phyloP scores from a whole-genome alignment of 176 grass and related monocot genomes.

The Musa schizocarpa region DNA sequence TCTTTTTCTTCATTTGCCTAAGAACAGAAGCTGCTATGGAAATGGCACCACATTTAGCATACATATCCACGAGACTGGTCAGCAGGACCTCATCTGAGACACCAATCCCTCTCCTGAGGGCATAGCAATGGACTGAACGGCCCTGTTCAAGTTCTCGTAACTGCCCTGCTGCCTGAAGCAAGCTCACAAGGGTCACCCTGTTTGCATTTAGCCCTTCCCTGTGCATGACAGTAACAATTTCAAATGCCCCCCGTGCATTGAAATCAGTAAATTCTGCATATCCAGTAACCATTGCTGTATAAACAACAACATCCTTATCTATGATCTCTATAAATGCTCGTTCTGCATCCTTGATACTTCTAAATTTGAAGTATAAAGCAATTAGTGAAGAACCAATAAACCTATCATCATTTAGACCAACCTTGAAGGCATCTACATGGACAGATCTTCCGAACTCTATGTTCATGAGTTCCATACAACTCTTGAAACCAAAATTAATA shows the following conservation, averaged over 20 bases:
- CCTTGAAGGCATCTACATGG: conserved; percentile 45
- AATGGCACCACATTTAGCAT: conserved; percentile 37
- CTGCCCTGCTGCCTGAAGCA: conserved; percentile 46
- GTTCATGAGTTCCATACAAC: conserved; percentile 35
- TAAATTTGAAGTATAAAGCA: conserved; percentile 42
- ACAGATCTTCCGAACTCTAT: conserved; percentile 30
- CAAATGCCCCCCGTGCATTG: conserved; percentile 28
- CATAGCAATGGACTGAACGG: conserved; percentile 41
- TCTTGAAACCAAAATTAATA: conserved; percentile 55
- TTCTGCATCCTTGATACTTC: conserved; percentile 23
- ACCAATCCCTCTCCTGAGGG: conserved; percentile 39
- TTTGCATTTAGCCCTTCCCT: conserved; percentile 37
- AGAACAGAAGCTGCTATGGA: conserved; percentile 29
- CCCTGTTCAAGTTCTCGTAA: conserved; percentile 36
- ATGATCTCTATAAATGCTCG: conserved; percentile 41
- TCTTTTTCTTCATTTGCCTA: conserved; percentile 19
- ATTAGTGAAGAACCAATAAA: conserved; percentile 54
- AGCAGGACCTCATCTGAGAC: conserved; percentile 45
- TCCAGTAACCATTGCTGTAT: conserved; percentile 45
- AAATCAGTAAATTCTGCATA: conserved; percentile 38
- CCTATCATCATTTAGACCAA: conserved; percentile 36
- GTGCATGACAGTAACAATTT: conserved; percentile 33
- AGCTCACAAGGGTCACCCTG: conserved; percentile 47
- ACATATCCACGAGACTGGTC: conserved; percentile 41
- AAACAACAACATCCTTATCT: conserved; percentile 42